These are phyloP conservation scores for Eudorina sp. DNA, from an alignment of 139 green algal genomes.

Conservation along the genomic window DNA sequence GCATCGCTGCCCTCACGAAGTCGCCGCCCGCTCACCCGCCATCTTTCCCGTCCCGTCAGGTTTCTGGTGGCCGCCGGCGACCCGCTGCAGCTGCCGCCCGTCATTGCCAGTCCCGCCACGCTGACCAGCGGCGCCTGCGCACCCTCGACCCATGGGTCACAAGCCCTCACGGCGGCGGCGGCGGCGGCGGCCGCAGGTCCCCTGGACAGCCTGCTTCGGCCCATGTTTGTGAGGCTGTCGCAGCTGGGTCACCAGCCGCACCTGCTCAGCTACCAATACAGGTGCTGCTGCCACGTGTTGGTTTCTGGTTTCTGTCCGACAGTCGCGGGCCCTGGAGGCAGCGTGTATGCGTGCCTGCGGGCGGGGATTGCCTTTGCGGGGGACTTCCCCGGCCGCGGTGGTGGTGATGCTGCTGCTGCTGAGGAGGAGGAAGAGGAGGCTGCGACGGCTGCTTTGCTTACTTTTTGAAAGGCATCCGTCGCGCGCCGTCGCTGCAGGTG, in stretches of 20 bases:
- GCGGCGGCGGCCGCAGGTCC: background rate
- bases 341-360: background rate
- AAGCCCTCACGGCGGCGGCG: background rate
- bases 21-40: too few species aligned
- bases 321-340: background rate
- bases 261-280: conserved; percentile 86
- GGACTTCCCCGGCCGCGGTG: background rate
- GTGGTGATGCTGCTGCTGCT: background rate
- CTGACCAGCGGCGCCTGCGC: conserved; percentile 4
- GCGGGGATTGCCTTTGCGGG: too few species aligned
- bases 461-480: too few species aligned
- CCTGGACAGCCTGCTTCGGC: conserved; percentile 73
- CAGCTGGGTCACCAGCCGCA: conserved; percentile 70
- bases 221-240: conserved; percentile 86
- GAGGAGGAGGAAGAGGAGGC: too few species aligned
- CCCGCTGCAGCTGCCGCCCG: conserved; percentile 87
- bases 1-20: too few species aligned
- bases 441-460: too few species aligned
- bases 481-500: conserved; percentile 74
- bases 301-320: background rate
- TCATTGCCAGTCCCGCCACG: conserved; percentile 74
- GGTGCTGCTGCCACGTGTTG: conserved; percentile 44
- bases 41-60: too few species aligned
- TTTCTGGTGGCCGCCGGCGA: conserved; percentile 89
- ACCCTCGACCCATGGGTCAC: too few species aligned